phyloP scores from a whole-genome alignment of 345 rosid genomes.

The Gossypium herbaceum region DNA sequence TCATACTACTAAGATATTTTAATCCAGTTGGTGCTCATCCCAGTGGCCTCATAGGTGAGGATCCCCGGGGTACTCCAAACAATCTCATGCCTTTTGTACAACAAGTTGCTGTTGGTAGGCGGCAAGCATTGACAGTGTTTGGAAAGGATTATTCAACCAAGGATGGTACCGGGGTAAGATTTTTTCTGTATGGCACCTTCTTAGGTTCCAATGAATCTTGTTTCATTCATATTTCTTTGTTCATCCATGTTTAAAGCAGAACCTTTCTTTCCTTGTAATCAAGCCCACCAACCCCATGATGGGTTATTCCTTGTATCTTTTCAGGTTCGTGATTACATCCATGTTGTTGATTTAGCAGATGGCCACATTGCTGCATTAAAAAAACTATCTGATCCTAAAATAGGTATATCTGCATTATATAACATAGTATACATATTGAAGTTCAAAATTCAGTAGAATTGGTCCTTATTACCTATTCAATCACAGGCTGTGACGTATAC shows the following conservation, averaged over 20 bases:
- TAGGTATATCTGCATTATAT: neutral
- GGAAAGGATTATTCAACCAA: neutral
- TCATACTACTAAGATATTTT: neutral
- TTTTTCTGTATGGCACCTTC: too few species aligned
- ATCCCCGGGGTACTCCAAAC: neutral
- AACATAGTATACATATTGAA: too few species aligned
- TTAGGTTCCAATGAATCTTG: too few species aligned
- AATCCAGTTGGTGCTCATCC: neutral
- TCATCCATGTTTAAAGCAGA: too few species aligned
- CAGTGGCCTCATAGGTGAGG: neutral
- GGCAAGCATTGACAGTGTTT: neutral
- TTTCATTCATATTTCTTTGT: too few species aligned
- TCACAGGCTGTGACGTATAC: neutral
- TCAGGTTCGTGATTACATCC: neutral
- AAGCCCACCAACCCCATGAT: too few species aligned
- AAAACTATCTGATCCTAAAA: neutral
- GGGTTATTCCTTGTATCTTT: neutral
- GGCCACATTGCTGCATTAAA: neutral
- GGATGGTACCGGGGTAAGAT: neutral
- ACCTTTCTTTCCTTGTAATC: too few species aligned
- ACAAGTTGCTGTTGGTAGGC: neutral
- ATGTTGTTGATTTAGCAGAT: neutral
- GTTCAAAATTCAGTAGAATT: too few species aligned
- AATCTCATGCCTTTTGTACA: neutral
- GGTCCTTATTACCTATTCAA: too few species aligned